These are phyloP conservation scores for Eucalyptus melliodora DNA, from an alignment of 345 rosid genomes.

Conservation along the genomic window DNA sequence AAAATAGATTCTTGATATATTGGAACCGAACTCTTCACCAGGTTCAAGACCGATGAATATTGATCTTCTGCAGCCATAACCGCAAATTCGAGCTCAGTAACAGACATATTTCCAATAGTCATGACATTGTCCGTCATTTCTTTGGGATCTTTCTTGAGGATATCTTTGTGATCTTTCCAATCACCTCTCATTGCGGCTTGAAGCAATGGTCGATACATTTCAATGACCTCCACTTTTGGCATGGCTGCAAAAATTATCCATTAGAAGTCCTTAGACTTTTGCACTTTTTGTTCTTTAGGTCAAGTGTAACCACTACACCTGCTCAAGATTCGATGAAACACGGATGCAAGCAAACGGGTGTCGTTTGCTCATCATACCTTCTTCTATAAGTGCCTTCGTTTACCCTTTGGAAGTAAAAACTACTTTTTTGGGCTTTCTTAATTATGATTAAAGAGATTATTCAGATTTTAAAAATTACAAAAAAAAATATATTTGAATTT, in stretches of 20 bases:
- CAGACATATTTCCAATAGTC: background rate
- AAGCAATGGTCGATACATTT: rapidly evolving
- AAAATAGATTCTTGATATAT: background rate
- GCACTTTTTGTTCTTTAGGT: background rate
- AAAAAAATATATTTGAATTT: background rate
- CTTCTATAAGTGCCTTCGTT: background rate
- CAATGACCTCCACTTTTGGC: background rate
- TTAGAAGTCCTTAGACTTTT: background rate
- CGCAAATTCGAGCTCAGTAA: background rate
- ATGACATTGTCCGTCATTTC: rapidly evolving
- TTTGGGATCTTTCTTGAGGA: rapidly evolving
- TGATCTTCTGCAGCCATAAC: background rate
- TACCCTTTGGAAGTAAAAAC: background rate
- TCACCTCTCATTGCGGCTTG: rapidly evolving
- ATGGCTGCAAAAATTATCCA: background rate
- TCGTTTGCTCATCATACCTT: background rate
- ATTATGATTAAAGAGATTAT: background rate
- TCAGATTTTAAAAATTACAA: background rate
- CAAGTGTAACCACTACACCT: background rate
- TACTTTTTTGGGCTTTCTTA: background rate
- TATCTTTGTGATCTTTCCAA: rapidly evolving
- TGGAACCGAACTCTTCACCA: too few relatives aligned
- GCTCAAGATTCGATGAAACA: background rate
- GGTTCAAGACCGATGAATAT: too few relatives aligned
- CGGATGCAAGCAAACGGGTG: background rate